These are phyloP conservation scores for Monilinia aucupariae DNA, from an alignment of 2,329 filamentous ascomycete species.

Conservation along the genomic window DNA sequence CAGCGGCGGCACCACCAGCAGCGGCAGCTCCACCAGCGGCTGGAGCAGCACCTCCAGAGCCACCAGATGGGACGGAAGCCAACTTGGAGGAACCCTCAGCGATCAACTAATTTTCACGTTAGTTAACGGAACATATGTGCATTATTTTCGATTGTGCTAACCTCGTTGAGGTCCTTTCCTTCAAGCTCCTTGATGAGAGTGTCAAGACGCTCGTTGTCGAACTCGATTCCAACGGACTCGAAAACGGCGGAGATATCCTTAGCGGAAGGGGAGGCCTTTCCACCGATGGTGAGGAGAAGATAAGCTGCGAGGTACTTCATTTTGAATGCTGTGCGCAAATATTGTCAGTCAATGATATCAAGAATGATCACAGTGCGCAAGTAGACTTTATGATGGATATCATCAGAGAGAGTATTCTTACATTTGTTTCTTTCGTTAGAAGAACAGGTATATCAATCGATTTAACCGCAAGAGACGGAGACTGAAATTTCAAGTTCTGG, in stretches of 20 bases:
- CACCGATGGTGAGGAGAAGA: constrained; percentile 91
- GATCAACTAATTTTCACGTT: constrained; percentile 65
- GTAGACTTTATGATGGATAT: neutral
- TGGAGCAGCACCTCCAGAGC: constrained; percentile 66
- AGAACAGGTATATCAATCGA: constrained; percentile 95
- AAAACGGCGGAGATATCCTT: constrained; percentile 84
- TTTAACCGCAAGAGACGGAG: constrained; percentile 99
- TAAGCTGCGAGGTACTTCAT: constrained; percentile 99
- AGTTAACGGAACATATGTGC: constrained; percentile 25
- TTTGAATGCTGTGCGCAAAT: constrained; percentile 50
- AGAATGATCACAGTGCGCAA: neutral
- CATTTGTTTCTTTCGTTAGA: constrained; percentile 28
- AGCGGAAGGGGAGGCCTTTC: constrained; percentile 84
- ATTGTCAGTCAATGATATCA: constrained; percentile 21
- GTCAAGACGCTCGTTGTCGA: constrained; percentile 78
- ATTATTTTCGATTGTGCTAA: constrained; percentile 42
- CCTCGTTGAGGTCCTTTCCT: constrained; percentile 90
- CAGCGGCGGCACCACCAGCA: constrained; percentile 58
- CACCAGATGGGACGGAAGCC: constrained; percentile 92
- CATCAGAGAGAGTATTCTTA: constrained; percentile 20
- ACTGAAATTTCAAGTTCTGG: constrained; percentile 90
- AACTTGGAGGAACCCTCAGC: constrained; percentile 86
- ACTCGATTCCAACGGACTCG: constrained; percentile 90
- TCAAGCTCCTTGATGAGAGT: constrained; percentile 86
- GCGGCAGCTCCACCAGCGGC: constrained; percentile 63